Evolutionary conservation across 768 basidiomycete genomes (phyloP).

Genomic region (Termitomyces sp.): DNA sequence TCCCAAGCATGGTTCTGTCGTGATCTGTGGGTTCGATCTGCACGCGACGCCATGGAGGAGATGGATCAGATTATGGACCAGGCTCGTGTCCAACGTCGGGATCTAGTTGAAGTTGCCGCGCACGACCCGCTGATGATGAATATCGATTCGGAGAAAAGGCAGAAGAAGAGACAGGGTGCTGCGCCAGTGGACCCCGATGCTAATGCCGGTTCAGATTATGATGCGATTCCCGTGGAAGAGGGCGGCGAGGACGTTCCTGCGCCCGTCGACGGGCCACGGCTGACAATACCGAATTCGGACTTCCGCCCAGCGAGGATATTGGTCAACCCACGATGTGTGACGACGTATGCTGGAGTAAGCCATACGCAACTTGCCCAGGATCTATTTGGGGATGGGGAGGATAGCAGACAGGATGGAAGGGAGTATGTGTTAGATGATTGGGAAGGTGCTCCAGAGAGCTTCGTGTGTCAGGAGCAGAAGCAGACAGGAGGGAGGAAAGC

Average conservation of each 20-base stretch:
- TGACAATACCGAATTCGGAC: conserved; percentile 82
- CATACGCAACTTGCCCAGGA: conserved; percentile 96
- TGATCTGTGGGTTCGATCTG: conserved; percentile 92
- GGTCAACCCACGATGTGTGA: conserved; percentile 95
- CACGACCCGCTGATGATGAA: conserved; percentile 29
- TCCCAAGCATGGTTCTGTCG: conserved; percentile 98
- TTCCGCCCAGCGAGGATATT: conserved; percentile 89
- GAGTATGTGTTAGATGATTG: conserved; percentile 92
- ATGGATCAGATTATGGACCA: conserved; percentile 34
- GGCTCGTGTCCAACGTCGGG: conserved; percentile 24
- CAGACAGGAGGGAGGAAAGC: conserved; percentile 89
- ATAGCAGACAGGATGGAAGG: conserved; percentile 39
- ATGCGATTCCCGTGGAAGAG: conserved; percentile 75
- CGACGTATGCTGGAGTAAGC: conserved; percentile 96
- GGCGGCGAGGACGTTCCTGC: conserved; percentile 40
- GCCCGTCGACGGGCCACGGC: conserved; percentile 30
- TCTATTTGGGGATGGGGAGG: conserved; percentile 82
- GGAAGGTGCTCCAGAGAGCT: conserved; percentile 95
- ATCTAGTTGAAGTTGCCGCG: conserved; percentile 31
- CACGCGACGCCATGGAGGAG: conserved; percentile 69
- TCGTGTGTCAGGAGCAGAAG: conserved; percentile 95
- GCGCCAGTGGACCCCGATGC: conserved; percentile 59
- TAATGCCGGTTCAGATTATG: conserved; percentile 84
- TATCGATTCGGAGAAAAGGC: conserved; percentile 20
- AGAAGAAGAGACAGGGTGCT: conserved; percentile 19